phyloP scores from a whole-genome alignment of 2,329 filamentous ascomycete species.

The Rhynchosporium agropyri region DNA sequence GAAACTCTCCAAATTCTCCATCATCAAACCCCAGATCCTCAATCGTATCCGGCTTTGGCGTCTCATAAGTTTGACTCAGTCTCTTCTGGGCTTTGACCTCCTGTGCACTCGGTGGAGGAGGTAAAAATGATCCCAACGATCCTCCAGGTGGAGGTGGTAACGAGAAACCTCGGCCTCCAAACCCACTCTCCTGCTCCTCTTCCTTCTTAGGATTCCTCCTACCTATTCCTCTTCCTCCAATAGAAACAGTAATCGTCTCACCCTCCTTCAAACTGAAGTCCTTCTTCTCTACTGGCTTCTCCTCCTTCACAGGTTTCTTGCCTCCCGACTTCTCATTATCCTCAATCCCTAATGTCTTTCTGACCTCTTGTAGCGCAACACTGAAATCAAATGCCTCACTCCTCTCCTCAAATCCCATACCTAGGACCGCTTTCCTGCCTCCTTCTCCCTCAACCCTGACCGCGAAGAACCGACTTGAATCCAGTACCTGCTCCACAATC shows the following conservation, averaged over 20 bases:
- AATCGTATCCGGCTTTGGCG: conserved; percentile 46
- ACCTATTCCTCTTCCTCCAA: conserved; percentile 56
- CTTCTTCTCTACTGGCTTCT: conserved; percentile 55
- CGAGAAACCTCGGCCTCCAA: conserved; percentile 56
- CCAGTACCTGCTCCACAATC: conserved; percentile 75
- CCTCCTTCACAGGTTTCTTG: conserved; percentile 40
- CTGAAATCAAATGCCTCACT: conserved; percentile 85
- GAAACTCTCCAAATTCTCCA: conserved; percentile 85
- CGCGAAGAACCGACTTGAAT: conserved; percentile 84
- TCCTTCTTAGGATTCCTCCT: conserved; percentile 38
- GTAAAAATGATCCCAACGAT: conserved; percentile 52
- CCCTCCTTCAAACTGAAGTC: conserved; percentile 89
- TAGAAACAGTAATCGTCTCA: conserved; percentile 83
- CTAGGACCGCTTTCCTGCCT: conserved; percentile 76
- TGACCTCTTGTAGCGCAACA: conserved; percentile 76
- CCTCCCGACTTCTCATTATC: conserved; percentile 42
- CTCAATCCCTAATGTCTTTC: conserved; percentile 68
- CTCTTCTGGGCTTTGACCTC: conserved; percentile 64
- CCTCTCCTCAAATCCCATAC: conserved; percentile 85
- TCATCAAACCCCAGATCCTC: conserved; percentile 81
- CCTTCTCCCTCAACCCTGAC: conserved; percentile 75
- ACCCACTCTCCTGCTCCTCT: conserved; percentile 30
- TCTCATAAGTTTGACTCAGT: conserved; percentile 53
- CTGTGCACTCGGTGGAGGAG: conserved; percentile 67
- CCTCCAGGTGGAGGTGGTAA: conserved; percentile 64